Percentiles rank a stretch among this genome's conserved stretches.
Conservation (phyloP, 1,284 basidiomycete species). For the Bondarzewia mesenterica region DNA sequence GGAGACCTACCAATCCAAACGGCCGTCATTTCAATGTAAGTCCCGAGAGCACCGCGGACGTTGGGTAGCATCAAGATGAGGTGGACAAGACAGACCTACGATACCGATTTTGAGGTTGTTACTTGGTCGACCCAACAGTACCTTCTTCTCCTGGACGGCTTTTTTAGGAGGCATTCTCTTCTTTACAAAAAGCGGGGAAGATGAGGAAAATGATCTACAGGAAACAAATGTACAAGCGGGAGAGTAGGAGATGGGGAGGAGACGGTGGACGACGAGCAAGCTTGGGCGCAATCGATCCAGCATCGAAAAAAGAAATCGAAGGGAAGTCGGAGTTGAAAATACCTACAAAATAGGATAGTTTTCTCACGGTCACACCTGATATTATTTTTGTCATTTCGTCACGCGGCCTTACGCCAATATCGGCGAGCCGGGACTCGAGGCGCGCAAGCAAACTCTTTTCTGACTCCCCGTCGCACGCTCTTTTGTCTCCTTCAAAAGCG, state of each 20-base stretch:
- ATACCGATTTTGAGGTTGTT: constrained; percentile 97
- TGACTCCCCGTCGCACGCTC: no score
- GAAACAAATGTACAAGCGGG: constrained; percentile 4
- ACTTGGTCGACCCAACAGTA: constrained; percentile 79
- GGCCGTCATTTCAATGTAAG: no score
- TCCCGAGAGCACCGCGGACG: no score
- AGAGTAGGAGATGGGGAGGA: constrained; percentile 6
- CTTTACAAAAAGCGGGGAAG: constrained; percentile 22
- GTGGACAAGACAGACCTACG: constrained; percentile 67
- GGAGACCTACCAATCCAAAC: constrained; percentile 79
- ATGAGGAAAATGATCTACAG: constrained; percentile 19
- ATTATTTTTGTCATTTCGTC: no score
- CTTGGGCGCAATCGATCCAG: constrained; percentile 25
- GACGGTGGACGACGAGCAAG: constrained; percentile 5
- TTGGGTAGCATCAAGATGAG: constrained; percentile 18
- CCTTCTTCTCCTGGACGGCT: constrained; percentile 73
- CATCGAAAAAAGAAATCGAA: constrained; percentile 16
- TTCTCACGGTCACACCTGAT: constrained; percentile 7
- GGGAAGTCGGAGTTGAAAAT: background rate
- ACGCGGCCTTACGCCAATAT: no score
- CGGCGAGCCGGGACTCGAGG: no score
- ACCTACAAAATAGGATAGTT: background rate
- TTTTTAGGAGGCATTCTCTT: constrained; percentile 86
- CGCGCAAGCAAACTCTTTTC: no score
- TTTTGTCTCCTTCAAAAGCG: constrained; percentile 4